Evolutionary conservation across 345 rosid species (phyloP).

Genomic region (Arabidopsis arenosa): DNA sequence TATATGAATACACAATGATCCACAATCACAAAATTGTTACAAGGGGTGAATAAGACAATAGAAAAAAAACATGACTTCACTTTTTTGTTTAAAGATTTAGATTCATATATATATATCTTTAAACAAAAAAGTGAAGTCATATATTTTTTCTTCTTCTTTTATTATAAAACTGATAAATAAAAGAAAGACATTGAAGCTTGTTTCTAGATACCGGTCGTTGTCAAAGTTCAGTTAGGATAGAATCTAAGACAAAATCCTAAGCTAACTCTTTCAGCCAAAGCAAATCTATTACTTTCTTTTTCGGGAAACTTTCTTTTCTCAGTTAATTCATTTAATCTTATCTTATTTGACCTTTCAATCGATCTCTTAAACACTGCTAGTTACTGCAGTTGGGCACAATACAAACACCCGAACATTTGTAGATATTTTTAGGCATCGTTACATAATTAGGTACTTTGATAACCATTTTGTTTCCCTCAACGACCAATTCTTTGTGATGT

Average conservation of each 20-base stretch:
- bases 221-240: slow-evolving; percentile 45
- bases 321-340: slow-evolving; percentile 4
- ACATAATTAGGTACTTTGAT: background rate
- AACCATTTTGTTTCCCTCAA: background rate
- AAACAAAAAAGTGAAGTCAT: background rate
- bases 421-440: background rate
- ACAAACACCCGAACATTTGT: background rate
- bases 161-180: slow-evolving; percentile 23
- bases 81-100: no score
- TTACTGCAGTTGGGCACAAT: background rate
- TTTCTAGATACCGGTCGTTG: slow-evolving; percentile 50
- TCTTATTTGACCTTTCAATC: slow-evolving; percentile 12
- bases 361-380: background rate
- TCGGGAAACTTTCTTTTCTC: slow-evolving; percentile 33
- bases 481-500: background rate
- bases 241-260: slow-evolving; percentile 51
- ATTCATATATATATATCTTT: no score
- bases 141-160: background rate
- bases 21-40: slow-evolving; percentile 2
- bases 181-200: slow-evolving; percentile 33
- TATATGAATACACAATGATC: slow-evolving; percentile 1
- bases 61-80: no score
- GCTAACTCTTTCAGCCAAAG: slow-evolving; percentile 50
- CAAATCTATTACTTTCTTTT: slow-evolving; percentile 46
- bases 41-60: background rate